These are phyloP conservation scores for Fusarium sp. DNA, from an alignment of 2,329 filamentous ascomycete species.

Conservation along the genomic window DNA sequence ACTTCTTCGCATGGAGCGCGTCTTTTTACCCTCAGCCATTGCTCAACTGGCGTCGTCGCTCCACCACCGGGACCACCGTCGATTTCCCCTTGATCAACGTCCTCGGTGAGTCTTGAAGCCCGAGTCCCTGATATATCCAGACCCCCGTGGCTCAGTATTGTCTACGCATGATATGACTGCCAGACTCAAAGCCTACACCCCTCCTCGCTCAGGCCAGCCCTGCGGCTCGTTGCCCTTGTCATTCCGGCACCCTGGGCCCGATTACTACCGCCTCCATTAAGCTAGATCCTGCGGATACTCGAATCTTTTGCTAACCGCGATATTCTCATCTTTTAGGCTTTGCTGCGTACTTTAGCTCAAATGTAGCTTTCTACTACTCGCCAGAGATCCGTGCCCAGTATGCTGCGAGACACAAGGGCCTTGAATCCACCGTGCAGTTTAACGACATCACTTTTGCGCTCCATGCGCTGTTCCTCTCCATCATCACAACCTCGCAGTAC, in stretches of 20 bases:
- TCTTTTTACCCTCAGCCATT: constrained; percentile 94
- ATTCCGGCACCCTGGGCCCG: constrained; percentile 17
- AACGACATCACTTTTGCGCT: constrained; percentile 92
- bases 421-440: constrained; percentile 84
- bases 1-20: constrained; percentile 81
- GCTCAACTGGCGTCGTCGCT: constrained; percentile 79
- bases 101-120: constrained; percentile 57
- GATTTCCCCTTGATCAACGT: constrained; percentile 86
- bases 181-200: constrained; percentile 16
- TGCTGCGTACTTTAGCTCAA: constrained; percentile 79
- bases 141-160: constrained; percentile 1
- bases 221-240: constrained; percentile 17
- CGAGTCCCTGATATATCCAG: background rate
- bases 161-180: constrained; percentile 29
- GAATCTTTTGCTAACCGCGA: constrained; percentile 27
- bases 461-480: constrained; percentile 79
- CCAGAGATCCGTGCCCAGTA: constrained; percentile 83
- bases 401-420: constrained; percentile 78
- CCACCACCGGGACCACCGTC: constrained; percentile 85
- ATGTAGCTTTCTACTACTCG: constrained; percentile 80
- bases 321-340: constrained; percentile 64
- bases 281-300: constrained; percentile 3
- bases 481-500: constrained; percentile 80
- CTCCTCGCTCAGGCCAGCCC: constrained; percentile 7
- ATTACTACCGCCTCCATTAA: constrained; percentile 20